Evolutionary conservation across 345 rosid species (phyloP).

Genomic region (Melastoma malabathricum): DNA sequence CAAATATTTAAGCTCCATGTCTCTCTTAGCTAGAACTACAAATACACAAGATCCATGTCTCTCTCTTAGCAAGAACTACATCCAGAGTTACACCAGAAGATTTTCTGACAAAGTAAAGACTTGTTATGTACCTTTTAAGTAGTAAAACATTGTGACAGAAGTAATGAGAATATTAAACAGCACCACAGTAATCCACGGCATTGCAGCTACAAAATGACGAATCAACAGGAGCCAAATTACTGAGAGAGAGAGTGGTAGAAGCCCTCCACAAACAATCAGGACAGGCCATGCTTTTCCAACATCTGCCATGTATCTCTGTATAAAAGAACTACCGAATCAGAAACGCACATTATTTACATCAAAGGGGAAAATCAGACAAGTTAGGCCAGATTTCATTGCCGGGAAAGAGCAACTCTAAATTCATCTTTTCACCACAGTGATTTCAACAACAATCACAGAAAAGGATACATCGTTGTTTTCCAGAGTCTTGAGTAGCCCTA

Average conservation of each 20-base stretch:
- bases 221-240: conserved; percentile 85
- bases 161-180: conserved; percentile 69
- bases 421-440: too few species aligned
- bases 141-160: conserved; percentile 73
- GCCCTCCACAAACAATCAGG: conserved; percentile 87
- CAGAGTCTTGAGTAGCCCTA: too few species aligned
- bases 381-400: background rate
- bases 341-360: background rate
- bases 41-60: background rate
- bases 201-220: conserved; percentile 83
- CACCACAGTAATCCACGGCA: conserved; percentile 96
- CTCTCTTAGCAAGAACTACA: too few species aligned
- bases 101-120: too few species aligned
- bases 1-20: background rate
- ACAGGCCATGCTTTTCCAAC: conserved; percentile 95
- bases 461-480: too few species aligned
- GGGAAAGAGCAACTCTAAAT: too few species aligned
- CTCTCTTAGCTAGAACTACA: background rate
- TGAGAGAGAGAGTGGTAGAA: conserved; percentile 76
- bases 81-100: too few species aligned
- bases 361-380: background rate
- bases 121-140: conserved; percentile 59
- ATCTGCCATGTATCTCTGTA: conserved; percentile 94
- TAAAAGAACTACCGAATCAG: conserved; percentile 1
- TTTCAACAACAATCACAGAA: too few species aligned